Evolutionary conservation across 139 green algal species (phyloP), one percentile per base, ranked within the genome.

Genomic region (Coccomyxa sp.): DNA sequence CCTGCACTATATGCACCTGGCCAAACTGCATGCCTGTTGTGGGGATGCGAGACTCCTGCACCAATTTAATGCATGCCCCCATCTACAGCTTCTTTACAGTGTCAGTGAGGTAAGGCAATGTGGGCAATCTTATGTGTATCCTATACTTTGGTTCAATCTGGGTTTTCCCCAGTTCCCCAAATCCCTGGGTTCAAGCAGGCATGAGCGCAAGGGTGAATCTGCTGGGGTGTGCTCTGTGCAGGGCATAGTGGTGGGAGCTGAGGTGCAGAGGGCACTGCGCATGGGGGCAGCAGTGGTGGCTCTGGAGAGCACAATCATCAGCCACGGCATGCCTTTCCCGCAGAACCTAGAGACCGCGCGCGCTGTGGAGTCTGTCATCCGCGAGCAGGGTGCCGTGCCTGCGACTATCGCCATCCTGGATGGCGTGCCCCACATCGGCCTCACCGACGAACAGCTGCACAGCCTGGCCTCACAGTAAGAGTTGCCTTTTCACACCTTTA

Each of bases 291-390:
- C 96, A 3, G 92, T 99, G 0, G 96, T 99, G 15, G 97, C 97
- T 0, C 86, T 99, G n/a, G 97, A 99, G 85, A 94, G 84, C 82
- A 99, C 97, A 16, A 99, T 99, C 76, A 95, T 99, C 77, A 93
- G 82, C 67, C 97, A 99, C 82, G 97, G 96, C 58, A 99, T 99
- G 97, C 96, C 97, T 0, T 98, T 94, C 86, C 97, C 97, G 0
- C 91, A 98, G 23, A 99, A 98, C 86, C 82, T 98, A 13, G 45
- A 91, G 18, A 98, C 94, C 0, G 97, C 96, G 0, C 82, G 88
- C 13, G 88, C 95, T 31, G 96, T 99, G 12, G 97, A 99, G 85
- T 89, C 28, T 0, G 91, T 97, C 0, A 90, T 99, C 17, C 82
- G 94, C 0, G 30, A 84, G 11, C 27, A 91, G 58, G 88, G 88